Evolutionary conservation across 1,284 basidiomycete genomes (phyloP).

Genomic region (Phaffia rhodozyma): DNA sequence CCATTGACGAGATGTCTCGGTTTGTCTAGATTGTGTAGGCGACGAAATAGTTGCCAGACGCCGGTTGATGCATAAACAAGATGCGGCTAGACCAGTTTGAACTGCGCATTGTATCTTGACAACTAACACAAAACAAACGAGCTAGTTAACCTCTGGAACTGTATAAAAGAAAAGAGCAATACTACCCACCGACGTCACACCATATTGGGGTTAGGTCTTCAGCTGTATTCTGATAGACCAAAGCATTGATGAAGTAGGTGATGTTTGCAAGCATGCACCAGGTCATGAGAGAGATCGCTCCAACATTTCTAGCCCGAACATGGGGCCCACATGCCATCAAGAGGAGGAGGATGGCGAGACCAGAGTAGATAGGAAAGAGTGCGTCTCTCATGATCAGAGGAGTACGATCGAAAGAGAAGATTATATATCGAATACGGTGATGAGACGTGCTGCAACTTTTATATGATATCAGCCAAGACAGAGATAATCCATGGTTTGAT

Average conservation of each 20-base stretch:
- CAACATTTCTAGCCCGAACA: slow-evolving; percentile 46
- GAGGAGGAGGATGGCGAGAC: slow-evolving; percentile 42
- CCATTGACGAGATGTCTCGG: slow-evolving; percentile 23
- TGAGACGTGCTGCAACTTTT: no score
- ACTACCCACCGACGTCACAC: slow-evolving; percentile 59
- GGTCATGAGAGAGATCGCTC: slow-evolving; percentile 43
- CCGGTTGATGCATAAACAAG: slow-evolving; percentile 47
- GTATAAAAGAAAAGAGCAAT: neutral
- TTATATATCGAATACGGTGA: neutral
- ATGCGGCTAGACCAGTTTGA: slow-evolving; percentile 45
- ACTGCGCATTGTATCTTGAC: slow-evolving; percentile 35
- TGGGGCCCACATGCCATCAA: slow-evolving; percentile 47
- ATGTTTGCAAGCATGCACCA: slow-evolving; percentile 49
- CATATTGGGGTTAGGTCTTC: slow-evolving; percentile 49
- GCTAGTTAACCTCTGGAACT: slow-evolving; percentile 2
- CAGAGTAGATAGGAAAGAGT: slow-evolving; percentile 36
- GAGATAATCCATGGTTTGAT: no score
- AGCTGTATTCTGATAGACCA: slow-evolving; percentile 53
- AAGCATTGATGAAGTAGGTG: slow-evolving; percentile 44
- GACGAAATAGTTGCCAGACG: slow-evolving; percentile 42
- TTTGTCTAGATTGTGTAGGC: slow-evolving; percentile 23
- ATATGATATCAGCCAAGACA: no score
- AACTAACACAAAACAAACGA: slow-evolving; percentile 26
- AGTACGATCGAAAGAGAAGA: neutral
- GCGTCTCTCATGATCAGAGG: slow-evolving; percentile 24